phyloP scores from a whole-genome alignment of 1,139 yeast species.

The Debaryomyces nepalensis region DNA sequence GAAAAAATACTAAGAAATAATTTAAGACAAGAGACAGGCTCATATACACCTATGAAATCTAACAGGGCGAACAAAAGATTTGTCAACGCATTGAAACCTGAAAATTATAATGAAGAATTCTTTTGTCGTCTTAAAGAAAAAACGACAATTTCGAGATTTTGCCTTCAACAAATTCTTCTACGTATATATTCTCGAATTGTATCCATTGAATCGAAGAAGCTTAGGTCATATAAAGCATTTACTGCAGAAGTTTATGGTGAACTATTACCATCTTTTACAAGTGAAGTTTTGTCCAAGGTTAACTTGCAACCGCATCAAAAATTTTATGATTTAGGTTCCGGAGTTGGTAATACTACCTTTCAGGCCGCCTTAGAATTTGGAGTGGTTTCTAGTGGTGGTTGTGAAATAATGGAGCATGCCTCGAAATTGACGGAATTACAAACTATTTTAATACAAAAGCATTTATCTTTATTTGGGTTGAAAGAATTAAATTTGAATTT shows the following conservation, averaged over 20 bases:
- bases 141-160: constrained; percentile 54
- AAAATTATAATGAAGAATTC: constrained; percentile 32
- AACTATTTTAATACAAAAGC: constrained; percentile 55
- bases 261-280: constrained; percentile 74
- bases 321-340: constrained; percentile 89
- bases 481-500: constrained; percentile 58
- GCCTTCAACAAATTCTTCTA: constrained; percentile 70
- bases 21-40: not conserved
- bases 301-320: constrained; percentile 54
- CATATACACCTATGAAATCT: not conserved
- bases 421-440: constrained; percentile 70
- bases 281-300: constrained; percentile 70
- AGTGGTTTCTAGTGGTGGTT: constrained; percentile 76
- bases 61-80: not conserved
- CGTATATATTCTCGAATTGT: constrained; percentile 79
- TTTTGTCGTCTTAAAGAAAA: constrained; percentile 36
- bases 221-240: constrained; percentile 79
- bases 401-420: constrained; percentile 87
- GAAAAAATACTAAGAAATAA: not conserved
- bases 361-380: constrained; percentile 92
- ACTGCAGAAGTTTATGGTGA: constrained; percentile 94
- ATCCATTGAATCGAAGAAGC: constrained; percentile 68
- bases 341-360: constrained; percentile 89
- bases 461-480: constrained; percentile 68
- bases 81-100: constrained; percentile 22